Base-by-base conservation (phyloP, 1,139 yeast species). In the Yamadazyma oceani region DNA sequence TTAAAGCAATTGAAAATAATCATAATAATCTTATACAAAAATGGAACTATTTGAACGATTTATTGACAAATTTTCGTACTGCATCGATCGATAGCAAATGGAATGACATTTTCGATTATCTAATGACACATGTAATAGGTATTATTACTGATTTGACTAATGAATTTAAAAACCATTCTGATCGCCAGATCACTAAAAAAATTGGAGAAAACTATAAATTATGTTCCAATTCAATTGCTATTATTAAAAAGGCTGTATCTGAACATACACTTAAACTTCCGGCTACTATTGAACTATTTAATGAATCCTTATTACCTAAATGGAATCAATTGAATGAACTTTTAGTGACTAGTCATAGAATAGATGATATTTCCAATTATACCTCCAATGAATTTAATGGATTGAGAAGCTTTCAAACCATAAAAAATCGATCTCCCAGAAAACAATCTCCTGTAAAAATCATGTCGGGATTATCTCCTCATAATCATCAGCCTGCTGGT, bases 81-180 rank as follows among this genome's bases (percentile, higher is more conserved):
- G 78, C 74, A 32, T 50, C 74, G 13, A 67, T 82, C 1, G 81
- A 77, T 40, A 62, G 64, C 24, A 70, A 78, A 47, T 82, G 88
- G 89, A 61, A 68, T 42, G 66, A 69, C 19, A 60, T 80, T 1
- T 79, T 78, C 45, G 58, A 55, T 11, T 70, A 64, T 41, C 52
- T 80, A 36, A 60, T 70, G 32, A 56, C 57, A 4, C 77, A 76
- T 44, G 53, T 73, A 6, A 54, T 55, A 3, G 48, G 46, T 2
- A 66, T 67, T 31, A 58, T 64, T 37, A 47, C 50, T 14, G 22
- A 22, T 10, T 45, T 63, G 25, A 50, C 68, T 12, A 56, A 62
- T 26, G 58, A 55, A 13, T 58, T 69, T 25, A 34, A 39, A 8
- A 22, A 21, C 11, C 38, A 43, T 17, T 43, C 41, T 21, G 32